These are phyloP conservation scores for Yamadazyma scolyti DNA, from an alignment of 805 yeast genomes.

Conservation along the genomic window DNA sequence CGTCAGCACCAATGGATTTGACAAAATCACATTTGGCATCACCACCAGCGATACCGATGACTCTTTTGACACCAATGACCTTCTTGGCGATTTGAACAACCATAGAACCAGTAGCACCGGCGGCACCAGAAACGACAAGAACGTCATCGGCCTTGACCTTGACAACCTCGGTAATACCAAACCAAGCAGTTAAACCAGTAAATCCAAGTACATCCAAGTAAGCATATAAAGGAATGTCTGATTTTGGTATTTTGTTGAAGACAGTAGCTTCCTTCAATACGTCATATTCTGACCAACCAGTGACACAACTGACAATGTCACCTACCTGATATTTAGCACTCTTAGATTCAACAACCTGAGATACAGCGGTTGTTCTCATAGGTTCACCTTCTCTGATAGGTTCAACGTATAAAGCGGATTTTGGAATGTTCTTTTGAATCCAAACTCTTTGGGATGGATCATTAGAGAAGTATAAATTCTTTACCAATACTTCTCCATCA, in stretches of 20 bases:
- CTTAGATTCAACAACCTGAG: constrained; percentile 22
- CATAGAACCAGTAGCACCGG: constrained; percentile 32
- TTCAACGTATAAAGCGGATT: constrained; percentile 17
- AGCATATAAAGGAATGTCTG: constrained; percentile 18
- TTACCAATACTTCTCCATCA: constrained; percentile 24
- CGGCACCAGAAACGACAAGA: constrained; percentile 28
- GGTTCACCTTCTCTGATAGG: constrained; percentile 20
- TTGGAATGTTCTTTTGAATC: constrained; percentile 26
- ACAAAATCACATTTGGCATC: constrained; percentile 51
- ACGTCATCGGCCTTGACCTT: constrained; percentile 16
- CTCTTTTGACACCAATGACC: constrained; percentile 21
- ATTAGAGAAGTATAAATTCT: constrained; percentile 26
- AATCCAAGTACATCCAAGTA: constrained; percentile 23
- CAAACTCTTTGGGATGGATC: constrained; percentile 36
- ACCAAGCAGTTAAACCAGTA: constrained; percentile 29
- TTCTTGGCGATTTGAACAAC: constrained; percentile 29
- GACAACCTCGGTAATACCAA: constrained; percentile 32
- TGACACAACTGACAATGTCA: constrained; percentile 17
- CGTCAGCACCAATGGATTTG: constrained; percentile 52
- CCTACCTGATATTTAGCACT: constrained; percentile 19
- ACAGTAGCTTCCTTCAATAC: constrained; percentile 13
- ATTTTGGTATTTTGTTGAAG: constrained; percentile 14
- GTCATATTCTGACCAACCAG: constrained; percentile 22
- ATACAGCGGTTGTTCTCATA: constrained; percentile 19
- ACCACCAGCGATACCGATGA: constrained; percentile 31